Evolutionary conservation across 768 basidiomycete genomes (phyloP).

Genomic region (Mycena belliarum): DNA sequence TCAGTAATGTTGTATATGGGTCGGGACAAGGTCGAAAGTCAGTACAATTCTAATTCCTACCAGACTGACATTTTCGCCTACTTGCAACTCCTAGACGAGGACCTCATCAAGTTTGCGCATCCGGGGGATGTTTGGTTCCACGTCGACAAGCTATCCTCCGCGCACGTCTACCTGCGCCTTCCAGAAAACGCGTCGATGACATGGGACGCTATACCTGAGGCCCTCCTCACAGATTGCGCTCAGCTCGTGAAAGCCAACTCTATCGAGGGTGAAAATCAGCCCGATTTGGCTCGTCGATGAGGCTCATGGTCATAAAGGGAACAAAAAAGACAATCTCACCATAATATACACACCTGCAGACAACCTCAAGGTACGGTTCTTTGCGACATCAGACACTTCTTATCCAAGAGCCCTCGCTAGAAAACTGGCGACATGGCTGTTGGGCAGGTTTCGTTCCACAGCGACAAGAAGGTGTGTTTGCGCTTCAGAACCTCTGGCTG

Average conservation of each 20-base stretch:
- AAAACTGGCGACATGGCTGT: conserved; percentile 99
- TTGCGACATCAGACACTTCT: background rate
- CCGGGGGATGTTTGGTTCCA: conserved; percentile 93
- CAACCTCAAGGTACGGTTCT: conserved; percentile 77
- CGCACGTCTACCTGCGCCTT: conserved; percentile 95
- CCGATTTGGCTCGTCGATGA: background rate
- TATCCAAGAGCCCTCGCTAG: conserved; percentile 36
- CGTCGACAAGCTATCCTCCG: conserved; percentile 96
- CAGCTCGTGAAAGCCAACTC: conserved; percentile 98
- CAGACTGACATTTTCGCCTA: too few relatives aligned
- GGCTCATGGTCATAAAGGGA: conserved; percentile 54
- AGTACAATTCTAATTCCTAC: too few relatives aligned
- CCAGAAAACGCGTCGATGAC: conserved; percentile 58
- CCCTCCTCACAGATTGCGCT: conserved; percentile 80
- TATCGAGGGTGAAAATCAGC: conserved; percentile 71
- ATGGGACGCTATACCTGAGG: conserved; percentile 87
- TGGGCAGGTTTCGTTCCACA: conserved; percentile 94
- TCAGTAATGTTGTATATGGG: conserved; percentile 89
- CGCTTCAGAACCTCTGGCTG: background rate
- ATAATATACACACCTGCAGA: conserved; percentile 92
- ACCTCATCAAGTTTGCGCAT: conserved; percentile 91
- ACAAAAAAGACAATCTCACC: conserved; percentile 92
- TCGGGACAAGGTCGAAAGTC: conserved; percentile 94
- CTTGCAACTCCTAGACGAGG: conserved; percentile 70
- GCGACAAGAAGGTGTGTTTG: conserved; percentile 71